A percentile compares a stretch with the other conserved stretches of the same genome.
Evolutionary conservation across 768 basidiomycete genomes (phyloP).

Genomic region (Rhodotorula diobovata): DNA sequence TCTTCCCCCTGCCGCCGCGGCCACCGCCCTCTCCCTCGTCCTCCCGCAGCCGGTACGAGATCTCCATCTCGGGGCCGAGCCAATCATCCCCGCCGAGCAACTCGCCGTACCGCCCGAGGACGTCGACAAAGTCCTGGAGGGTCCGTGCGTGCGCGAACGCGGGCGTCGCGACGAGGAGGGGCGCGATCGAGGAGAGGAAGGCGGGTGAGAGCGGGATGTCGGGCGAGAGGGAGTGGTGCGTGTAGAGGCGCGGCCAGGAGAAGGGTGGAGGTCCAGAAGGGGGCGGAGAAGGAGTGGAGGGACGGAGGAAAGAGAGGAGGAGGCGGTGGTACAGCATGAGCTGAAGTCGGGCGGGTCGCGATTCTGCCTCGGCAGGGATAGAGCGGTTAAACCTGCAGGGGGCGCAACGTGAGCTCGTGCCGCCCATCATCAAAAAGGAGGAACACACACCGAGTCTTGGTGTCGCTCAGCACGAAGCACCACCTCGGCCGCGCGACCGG

Average conservation of each 20-base stretch:
- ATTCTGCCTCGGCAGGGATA: constrained; percentile 60
- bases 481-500: background rate
- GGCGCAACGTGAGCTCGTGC: background rate
- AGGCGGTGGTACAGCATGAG: constrained; percentile 73
- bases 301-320: constrained; percentile 55
- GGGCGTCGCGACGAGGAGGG: constrained; percentile 14
- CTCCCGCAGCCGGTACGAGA: constrained; percentile 26
- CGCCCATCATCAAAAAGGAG: too few relatives aligned
- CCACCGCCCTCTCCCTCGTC: background rate
- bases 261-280: background rate
- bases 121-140: constrained; percentile 54
- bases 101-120: constrained; percentile 48
- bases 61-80: constrained; percentile 47
- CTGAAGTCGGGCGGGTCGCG: constrained; percentile 61
- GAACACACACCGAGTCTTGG: constrained; percentile 59
- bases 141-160: constrained; percentile 52
- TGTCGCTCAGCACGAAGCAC: constrained; percentile 52
- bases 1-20: background rate
- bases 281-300: constrained; percentile 42
- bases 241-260: constrained; percentile 22
- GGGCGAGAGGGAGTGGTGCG: constrained; percentile 12
- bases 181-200: constrained; percentile 25
- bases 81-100: constrained; percentile 35
- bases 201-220: background rate
- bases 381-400: constrained; percentile 43